Evolutionary conservation across 1,139 yeast genomes (phyloP).

Genomic region (Kodamaea suecica): DNA sequence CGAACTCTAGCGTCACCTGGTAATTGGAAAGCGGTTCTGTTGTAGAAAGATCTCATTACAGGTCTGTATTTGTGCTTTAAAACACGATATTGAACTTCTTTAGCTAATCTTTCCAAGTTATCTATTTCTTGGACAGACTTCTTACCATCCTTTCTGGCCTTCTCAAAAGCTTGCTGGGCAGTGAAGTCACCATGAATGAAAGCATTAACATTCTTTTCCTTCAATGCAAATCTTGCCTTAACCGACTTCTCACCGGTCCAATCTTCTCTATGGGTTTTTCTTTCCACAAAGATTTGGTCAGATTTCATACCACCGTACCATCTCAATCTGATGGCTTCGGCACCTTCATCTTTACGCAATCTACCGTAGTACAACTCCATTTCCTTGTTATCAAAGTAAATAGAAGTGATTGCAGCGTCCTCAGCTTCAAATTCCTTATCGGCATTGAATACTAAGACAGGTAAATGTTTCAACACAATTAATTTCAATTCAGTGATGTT

Average conservation of each 20-base stretch:
- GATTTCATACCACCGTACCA: slow-evolving; percentile 99
- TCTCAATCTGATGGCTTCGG: slow-evolving; percentile 95
- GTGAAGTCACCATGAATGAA: slow-evolving; percentile 82
- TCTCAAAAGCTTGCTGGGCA: slow-evolving; percentile 85
- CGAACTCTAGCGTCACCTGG: slow-evolving; percentile 99
- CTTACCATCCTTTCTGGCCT: slow-evolving; percentile 89
- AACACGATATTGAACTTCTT: slow-evolving; percentile 88
- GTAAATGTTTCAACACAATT: slow-evolving; percentile 87
- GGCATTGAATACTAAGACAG: slow-evolving; percentile 93
- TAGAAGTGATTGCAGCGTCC: slow-evolving; percentile 94
- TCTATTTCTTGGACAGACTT: slow-evolving; percentile 85
- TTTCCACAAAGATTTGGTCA: slow-evolving; percentile 89
- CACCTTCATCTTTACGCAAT: slow-evolving; percentile 95
- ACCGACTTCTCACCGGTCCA: slow-evolving; percentile 99
- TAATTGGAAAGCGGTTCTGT: slow-evolving; percentile 96
- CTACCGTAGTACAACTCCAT: slow-evolving; percentile 93
- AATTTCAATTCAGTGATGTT: slow-evolving; percentile 96
- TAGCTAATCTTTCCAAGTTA: slow-evolving; percentile 84
- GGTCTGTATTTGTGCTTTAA: slow-evolving; percentile 84
- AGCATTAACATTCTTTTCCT: slow-evolving; percentile 85
- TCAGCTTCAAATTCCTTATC: slow-evolving; percentile 93
- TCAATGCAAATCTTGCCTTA: slow-evolving; percentile 89
- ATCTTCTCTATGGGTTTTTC: slow-evolving; percentile 97
- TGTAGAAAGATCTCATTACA: slow-evolving; percentile 91
- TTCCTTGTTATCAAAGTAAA: slow-evolving; percentile 85